Base-by-base conservation (phyloP, 345 rosid species). In the Dipteronia dyeriana region DNA sequence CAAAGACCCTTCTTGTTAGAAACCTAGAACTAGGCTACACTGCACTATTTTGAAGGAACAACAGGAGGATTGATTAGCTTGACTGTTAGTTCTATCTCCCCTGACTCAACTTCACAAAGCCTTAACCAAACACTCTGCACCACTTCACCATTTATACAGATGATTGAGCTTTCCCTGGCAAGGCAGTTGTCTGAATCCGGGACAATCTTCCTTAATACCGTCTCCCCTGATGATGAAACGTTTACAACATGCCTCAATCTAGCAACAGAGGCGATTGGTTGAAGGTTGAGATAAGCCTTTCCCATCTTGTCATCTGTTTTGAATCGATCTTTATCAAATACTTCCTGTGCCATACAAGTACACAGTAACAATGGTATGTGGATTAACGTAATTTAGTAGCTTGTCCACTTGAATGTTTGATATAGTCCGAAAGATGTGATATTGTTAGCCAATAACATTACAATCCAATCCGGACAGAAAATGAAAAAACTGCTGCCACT, bases 271-370 rank as follows among this genome's bases (percentile, higher is more conserved):
- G 88, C 82, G 26, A 96, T 85, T 2, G 97, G 97, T 75, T 94
- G 99, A 80, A 96, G 95, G 87, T 81, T 92, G 75, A 96, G 86
- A 68, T 83, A 69, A 56, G 99, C 99, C 69, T 87, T 88, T 39
- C 99, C 99, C 99, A 96, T 96, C 85, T 96, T 92, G 79, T 96
- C 99, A 84, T 96, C 99, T n/a, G 97, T 80, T 86, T 94, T 96
- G 90, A 96, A 96, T 64, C 90, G 90, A 79, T 96, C 99, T 83
- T 91, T 96, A 71, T 96, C 99, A 71, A 90, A 96, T 70, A 96
- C 99, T 91, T 96, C 98, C 99, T 95, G 91, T 6, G 38, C 6
- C 6, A 26, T n/a, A n/a, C n/a, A n/a, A n/a, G n/a, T n/a, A n/a
- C n/a, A n/a, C n/a, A n/a, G n/a, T n/a, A n/a, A n/a, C n/a, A n/a